These are phyloP conservation scores for Phylloporus arenicola DNA, from an alignment of 768 basidiomycete genomes.

Conservation along the genomic window DNA sequence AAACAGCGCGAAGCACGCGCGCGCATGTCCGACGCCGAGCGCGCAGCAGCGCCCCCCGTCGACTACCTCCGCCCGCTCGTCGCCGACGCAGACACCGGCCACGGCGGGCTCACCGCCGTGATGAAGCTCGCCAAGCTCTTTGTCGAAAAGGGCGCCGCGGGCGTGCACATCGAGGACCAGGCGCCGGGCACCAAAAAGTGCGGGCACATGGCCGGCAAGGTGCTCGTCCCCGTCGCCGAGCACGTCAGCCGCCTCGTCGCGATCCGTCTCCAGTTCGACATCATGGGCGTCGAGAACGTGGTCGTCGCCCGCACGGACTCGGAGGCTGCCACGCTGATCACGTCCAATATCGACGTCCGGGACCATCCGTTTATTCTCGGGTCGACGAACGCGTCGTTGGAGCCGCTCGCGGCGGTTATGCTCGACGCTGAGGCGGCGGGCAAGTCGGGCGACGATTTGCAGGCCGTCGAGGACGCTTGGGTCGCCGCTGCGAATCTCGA, in stretches of 20 bases:
- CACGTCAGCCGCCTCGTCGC: conserved; percentile 98
- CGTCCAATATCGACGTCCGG: conserved; percentile 94
- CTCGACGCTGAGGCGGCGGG: conserved; percentile 77
- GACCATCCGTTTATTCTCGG: conserved; percentile 98
- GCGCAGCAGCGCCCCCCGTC: conserved; percentile 61
- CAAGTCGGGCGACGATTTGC: conserved; percentile 72
- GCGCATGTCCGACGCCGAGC: conserved; percentile 61
- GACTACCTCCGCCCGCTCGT: conserved; percentile 94
- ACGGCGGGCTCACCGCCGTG: conserved; percentile 95
- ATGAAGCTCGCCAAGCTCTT: conserved; percentile 99
- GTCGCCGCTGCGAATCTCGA: conserved; percentile 67
- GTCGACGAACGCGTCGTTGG: conserved; percentile 67
- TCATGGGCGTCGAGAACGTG: conserved; percentile 97
- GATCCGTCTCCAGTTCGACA: conserved; percentile 94
- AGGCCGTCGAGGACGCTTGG: conserved; percentile 89
- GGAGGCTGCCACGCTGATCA: conserved; percentile 95
- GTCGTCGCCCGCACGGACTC: conserved; percentile 93
- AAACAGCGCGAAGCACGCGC: conserved; percentile 86
- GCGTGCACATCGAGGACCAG: conserved; percentile 97
- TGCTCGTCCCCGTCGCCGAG: conserved; percentile 94
- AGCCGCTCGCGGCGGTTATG: conserved; percentile 76
- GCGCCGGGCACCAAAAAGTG: conserved; percentile 97
- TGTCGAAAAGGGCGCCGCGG: conserved; percentile 96
- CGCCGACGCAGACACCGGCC: conserved; percentile 97
- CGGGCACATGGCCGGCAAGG: conserved; percentile 92